Evolutionary conservation across 345 rosid species (phyloP).

Genomic region (Toxicodendron radicans): DNA sequence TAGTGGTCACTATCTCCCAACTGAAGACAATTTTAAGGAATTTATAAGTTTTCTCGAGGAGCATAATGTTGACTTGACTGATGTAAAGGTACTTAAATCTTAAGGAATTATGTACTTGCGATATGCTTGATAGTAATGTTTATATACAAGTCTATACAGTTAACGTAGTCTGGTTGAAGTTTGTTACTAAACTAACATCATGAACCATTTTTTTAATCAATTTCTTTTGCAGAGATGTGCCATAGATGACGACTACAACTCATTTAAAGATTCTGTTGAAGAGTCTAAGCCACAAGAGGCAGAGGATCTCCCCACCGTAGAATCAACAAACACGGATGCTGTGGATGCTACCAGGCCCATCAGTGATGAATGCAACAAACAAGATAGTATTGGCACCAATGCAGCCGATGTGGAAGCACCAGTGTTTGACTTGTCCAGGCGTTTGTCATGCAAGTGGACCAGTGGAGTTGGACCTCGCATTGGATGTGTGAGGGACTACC

Average conservation of each 20-base stretch:
- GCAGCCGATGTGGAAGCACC: constrained; percentile 35
- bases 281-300: constrained; percentile 23
- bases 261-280: constrained; percentile 27
- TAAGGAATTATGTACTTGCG: background rate
- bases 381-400: constrained; percentile 6
- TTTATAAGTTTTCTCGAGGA: constrained; percentile 58
- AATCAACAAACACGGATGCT: constrained; percentile 4
- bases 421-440: constrained; percentile 38
- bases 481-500: constrained; percentile 76
- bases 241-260: constrained; percentile 48
- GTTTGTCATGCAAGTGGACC: constrained; percentile 67
- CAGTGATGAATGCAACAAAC: background rate
- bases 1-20: constrained; percentile 71
- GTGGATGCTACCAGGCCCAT: constrained; percentile 2
- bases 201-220: background rate
- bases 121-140: too few relatives aligned
- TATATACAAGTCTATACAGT: too few relatives aligned
- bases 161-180: background rate
- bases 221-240: constrained; percentile 44
- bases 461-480: constrained; percentile 75
- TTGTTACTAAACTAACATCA: background rate
- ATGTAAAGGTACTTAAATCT: constrained; percentile 47
- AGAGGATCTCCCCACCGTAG: background rate
- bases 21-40: constrained; percentile 62
- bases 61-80: constrained; percentile 51